Evolutionary conservation across 768 basidiomycete species (phyloP).

Genomic region (Baorangia bicolor): DNA sequence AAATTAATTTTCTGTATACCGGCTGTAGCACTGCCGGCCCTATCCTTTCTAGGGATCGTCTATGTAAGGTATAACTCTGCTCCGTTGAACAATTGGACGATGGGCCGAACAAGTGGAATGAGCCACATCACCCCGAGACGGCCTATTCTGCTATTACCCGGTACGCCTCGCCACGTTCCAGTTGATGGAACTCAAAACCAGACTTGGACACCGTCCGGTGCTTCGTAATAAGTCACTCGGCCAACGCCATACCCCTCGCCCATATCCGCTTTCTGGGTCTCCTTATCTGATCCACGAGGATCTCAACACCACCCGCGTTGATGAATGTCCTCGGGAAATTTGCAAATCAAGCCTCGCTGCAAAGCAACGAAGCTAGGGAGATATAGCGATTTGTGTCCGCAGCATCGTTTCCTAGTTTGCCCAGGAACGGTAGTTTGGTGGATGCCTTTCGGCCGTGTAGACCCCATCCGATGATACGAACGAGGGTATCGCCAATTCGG

Average conservation of each 20-base stretch:
- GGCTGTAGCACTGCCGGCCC: constrained; percentile 19
- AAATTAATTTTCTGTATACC: constrained; percentile 11
- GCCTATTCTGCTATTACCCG: constrained; percentile 47
- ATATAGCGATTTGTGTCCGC: constrained; percentile 51
- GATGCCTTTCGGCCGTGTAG: constrained; percentile 28
- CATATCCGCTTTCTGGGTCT: constrained; percentile 30
- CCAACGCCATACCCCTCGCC: constrained; percentile 24
- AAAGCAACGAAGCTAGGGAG: constrained; percentile 50
- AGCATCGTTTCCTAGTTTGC: constrained; percentile 36
- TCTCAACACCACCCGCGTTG: constrained; percentile 30
- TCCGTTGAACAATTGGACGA: constrained; percentile 7
- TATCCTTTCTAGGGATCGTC: constrained; percentile 5
- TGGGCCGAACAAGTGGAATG: constrained; percentile 21
- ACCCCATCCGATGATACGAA: constrained; percentile 13
- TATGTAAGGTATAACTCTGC: constrained; percentile 7
- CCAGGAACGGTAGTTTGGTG: constrained; percentile 41
- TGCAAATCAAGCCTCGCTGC: constrained; percentile 31
- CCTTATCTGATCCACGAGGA: constrained; percentile 38
- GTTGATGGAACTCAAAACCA: constrained; percentile 50
- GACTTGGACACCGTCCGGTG: constrained; percentile 37
- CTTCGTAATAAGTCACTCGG: constrained; percentile 29
- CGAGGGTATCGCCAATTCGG: constrained; percentile 13
- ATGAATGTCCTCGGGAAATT: constrained; percentile 38
- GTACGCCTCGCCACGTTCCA: constrained; percentile 47
- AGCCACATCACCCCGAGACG: constrained; percentile 28